Percentiles rank a stretch among this genome's conserved stretches.
Evolutionary conservation across 768 basidiomycete species (phyloP).

Genomic region (Suillus tomentosus): DNA sequence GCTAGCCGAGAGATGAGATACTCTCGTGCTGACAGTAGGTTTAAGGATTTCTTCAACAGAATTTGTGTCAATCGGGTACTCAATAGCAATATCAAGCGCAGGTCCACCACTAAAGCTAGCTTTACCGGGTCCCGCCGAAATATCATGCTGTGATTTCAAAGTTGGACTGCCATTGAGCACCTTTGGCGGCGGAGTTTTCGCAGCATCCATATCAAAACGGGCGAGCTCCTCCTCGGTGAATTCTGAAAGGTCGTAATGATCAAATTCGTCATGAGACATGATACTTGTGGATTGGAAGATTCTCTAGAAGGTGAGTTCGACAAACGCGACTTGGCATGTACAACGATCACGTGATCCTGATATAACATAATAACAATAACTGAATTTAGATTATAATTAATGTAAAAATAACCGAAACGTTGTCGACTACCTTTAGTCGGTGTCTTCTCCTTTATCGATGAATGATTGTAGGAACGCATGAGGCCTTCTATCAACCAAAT

Average conservation of each 20-base stretch:
- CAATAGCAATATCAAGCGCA: constrained; percentile 34
- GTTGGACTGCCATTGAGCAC: not conserved
- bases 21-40: not conserved
- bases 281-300: not conserved
- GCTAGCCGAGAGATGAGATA: not conserved
- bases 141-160: constrained; percentile 8
- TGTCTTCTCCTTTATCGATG: not conserved
- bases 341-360: not conserved
- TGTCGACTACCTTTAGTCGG: not conserved
- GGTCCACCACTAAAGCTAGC: constrained; percentile 28
- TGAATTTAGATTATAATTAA: not conserved
- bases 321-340: not conserved
- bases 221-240: constrained; percentile 61
- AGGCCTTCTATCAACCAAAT: not conserved
- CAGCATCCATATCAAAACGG: constrained; percentile 45
- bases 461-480: not conserved
- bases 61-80: constrained; percentile 28
- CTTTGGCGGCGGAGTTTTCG: constrained; percentile 13
- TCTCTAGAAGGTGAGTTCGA: not conserved
- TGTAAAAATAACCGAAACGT: not conserved
- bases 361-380: too few relatives aligned
- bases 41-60: not conserved
- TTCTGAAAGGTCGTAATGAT: constrained; percentile 51
- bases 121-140: not conserved
- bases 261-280: constrained; percentile 45